Evolutionary conservation across 371 early-diverging fungal species (phyloP).

Genomic region (Apophysomyces elegans): DNA sequence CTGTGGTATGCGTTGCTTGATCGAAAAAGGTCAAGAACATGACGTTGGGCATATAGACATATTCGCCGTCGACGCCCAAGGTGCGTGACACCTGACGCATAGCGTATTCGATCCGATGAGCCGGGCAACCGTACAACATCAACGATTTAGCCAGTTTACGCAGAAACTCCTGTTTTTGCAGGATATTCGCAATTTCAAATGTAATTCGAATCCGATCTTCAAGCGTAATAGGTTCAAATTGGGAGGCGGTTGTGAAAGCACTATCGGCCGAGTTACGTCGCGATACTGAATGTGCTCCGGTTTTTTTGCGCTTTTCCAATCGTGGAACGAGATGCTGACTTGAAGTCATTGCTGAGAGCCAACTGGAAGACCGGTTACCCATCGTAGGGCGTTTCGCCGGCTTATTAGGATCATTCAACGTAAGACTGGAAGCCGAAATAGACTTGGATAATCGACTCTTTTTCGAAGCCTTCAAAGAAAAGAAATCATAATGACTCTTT

Average conservation of each 20-base stretch:
- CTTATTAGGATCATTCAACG: constrained; percentile 13
- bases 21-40: constrained; percentile 78
- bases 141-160: constrained; percentile 56
- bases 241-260: constrained; percentile 53
- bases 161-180: constrained; percentile 66
- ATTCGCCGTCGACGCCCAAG: constrained; percentile 70
- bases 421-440: constrained; percentile 27
- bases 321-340: constrained; percentile 50
- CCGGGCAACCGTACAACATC: constrained; percentile 64
- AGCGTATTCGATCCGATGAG: constrained; percentile 64
- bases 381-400: constrained; percentile 34
- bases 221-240: constrained; percentile 54
- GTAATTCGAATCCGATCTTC: constrained; percentile 64
- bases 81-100: constrained; percentile 54
- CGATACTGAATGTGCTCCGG: constrained; percentile 32
- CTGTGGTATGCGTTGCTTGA: constrained; percentile 76
- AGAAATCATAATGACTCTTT: not conserved
- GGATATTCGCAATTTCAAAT: constrained; percentile 63
- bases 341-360: constrained; percentile 45
- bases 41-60: constrained; percentile 70
- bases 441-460: constrained; percentile 29
- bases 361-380: constrained; percentile 44
- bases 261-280: constrained; percentile 46
- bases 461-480: not conserved
- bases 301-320: constrained; percentile 38